Evolutionary conservation across 306 rosid species (phyloP).

Genomic region (Styphnolobium japonicum): DNA sequence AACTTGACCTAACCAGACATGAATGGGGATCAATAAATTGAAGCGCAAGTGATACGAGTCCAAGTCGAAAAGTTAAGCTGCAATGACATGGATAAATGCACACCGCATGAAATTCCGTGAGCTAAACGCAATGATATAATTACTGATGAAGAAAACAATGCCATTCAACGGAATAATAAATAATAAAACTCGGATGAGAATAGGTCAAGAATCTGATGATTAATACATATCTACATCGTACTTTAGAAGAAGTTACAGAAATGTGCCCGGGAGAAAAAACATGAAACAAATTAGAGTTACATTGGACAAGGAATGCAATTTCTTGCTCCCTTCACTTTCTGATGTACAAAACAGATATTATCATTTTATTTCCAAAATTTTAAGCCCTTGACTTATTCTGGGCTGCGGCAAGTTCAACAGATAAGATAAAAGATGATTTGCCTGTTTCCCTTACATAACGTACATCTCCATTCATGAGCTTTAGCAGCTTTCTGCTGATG

Average conservation of each 20-base stretch:
- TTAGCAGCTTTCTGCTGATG: slow-evolving; percentile 77
- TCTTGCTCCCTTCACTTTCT: slow-evolving; percentile 18
- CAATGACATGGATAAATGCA: too few species aligned
- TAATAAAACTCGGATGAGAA: too few species aligned
- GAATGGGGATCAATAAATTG: not conserved
- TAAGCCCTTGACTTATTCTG: slow-evolving; percentile 27
- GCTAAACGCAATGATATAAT: too few species aligned
- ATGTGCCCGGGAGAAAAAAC: not conserved
- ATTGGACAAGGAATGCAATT: not conserved
- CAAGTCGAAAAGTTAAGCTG: too few species aligned
- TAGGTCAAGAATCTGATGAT: not conserved
- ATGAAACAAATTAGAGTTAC: not conserved
- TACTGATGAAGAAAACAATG: too few species aligned
- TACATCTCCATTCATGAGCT: slow-evolving; percentile 89
- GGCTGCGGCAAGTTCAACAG: slow-evolving; percentile 76
- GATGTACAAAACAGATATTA: slow-evolving; percentile 6
- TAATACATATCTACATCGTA: slow-evolving; percentile 16
- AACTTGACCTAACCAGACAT: too few species aligned
- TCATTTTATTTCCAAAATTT: slow-evolving; percentile 23
- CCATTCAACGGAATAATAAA: too few species aligned
- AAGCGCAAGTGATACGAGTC: not conserved
- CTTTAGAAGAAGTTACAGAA: not conserved
- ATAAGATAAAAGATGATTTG: slow-evolving; percentile 67
- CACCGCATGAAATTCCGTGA: too few species aligned
- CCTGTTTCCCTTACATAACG: slow-evolving; percentile 78